Conservation (phyloP, 176 grass and related monocot genomes). For the Musa schizocarpa region DNA sequence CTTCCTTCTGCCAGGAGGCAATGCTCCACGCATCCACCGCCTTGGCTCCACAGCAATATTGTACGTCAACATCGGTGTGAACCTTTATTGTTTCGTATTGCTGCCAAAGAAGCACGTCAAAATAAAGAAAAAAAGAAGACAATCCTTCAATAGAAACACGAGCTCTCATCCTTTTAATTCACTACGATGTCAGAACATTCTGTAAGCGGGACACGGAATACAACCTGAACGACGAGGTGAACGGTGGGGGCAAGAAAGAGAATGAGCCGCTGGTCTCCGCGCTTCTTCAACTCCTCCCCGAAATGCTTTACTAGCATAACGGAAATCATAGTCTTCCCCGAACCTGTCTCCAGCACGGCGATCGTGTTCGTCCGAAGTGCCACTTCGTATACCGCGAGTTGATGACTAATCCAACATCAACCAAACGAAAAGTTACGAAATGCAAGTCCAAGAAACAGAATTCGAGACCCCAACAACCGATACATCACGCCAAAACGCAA, state of each 20-base stretch:
- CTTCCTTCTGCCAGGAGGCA: conserved; percentile 57
- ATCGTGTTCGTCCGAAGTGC: conserved; percentile 63
- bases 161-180: too few relatives aligned
- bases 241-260: conserved; percentile 77
- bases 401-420: conserved; percentile 38
- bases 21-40: conserved; percentile 67
- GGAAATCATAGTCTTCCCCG: conserved; percentile 85
- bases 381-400: conserved; percentile 65
- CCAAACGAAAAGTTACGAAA: not conserved
- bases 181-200: not conserved
- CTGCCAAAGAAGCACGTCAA: conserved; percentile 29
- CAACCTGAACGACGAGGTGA: conserved; percentile 64
- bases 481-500: not conserved
- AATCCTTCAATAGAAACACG: too few relatives aligned
- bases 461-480: not conserved
- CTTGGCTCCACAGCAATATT: conserved; percentile 54
- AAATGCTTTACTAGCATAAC: conserved; percentile 78
- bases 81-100: conserved; percentile 70
- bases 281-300: conserved; percentile 24
- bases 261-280: conserved; percentile 32
- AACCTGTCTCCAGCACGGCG: conserved; percentile 66
- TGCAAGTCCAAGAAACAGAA: not conserved
- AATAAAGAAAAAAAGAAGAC: not conserved
- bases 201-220: not conserved
- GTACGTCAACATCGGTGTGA: conserved; percentile 57